phyloP scores from a whole-genome alignment of 495 filamentous ascomycete species.

The Tricharina praecox region DNA sequence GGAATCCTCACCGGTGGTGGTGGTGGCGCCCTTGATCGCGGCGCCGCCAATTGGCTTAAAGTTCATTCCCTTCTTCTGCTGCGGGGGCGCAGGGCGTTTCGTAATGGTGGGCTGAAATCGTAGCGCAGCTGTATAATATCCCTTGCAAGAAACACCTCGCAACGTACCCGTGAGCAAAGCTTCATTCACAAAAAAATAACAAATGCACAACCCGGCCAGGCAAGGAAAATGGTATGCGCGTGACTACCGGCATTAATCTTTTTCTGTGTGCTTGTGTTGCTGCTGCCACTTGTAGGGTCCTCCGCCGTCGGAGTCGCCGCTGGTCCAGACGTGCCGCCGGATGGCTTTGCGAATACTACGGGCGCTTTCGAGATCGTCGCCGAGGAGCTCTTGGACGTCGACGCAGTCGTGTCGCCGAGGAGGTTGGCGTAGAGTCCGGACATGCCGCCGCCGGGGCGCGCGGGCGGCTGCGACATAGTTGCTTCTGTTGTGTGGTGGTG shows the following conservation, averaged over 20 bases:
- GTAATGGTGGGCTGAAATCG: constrained; percentile 63
- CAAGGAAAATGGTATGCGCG: neutral
- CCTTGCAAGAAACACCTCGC: constrained; percentile 13
- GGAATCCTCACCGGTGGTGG: no score
- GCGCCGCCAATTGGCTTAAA: constrained; percentile 28
- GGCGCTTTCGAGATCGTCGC: constrained; percentile 61
- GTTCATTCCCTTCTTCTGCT: constrained; percentile 54
- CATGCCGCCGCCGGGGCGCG: constrained; percentile 16
- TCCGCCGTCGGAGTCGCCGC: constrained; percentile 27
- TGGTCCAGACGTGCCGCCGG: constrained; percentile 7
- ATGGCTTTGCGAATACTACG: constrained; percentile 50
- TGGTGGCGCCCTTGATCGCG: constrained; percentile 16
- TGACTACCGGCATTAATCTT: constrained; percentile 62
- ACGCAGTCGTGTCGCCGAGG: constrained; percentile 31
- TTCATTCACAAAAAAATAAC: neutral
- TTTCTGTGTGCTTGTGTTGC: constrained; percentile 36
- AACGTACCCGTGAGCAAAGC: constrained; percentile 4
- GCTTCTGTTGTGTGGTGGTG: neutral
- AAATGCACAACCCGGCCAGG: no score
- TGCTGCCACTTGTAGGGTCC: constrained; percentile 38
- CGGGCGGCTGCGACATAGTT: constrained; percentile 16
- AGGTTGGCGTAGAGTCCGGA: constrained; percentile 45
- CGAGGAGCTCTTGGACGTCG: constrained; percentile 30
- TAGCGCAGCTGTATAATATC: constrained; percentile 41
- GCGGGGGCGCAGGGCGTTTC: constrained; percentile 44